Percentiles rank a stretch among this genome's conserved stretches.
Conservation (phyloP, 352 stramenopile genomes). For the Bremia lactucae region DNA sequence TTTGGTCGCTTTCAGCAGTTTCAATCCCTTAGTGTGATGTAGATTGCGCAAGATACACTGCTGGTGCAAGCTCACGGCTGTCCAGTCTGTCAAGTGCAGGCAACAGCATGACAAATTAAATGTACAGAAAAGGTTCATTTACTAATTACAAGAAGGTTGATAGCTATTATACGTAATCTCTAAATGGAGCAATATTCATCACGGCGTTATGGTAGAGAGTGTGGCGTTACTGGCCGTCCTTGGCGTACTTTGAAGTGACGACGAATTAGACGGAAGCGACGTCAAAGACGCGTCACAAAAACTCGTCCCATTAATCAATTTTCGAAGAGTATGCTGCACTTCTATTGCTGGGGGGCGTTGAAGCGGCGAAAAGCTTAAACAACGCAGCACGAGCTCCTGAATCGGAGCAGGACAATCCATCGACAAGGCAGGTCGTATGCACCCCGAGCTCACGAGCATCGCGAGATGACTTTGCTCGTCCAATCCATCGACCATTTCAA, state of each 20-base stretch:
- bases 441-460: conserved; percentile 34
- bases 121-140: conserved; percentile 10
- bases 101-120: conserved; percentile 5
- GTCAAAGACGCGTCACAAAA: conserved; percentile 13
- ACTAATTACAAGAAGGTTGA: conserved; percentile 11
- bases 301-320: conserved; percentile 26
- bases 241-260: conserved; percentile 17
- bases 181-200: conserved; percentile 7
- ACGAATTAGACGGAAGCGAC: conserved; percentile 22
- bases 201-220: conserved; percentile 15
- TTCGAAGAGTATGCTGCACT: conserved; percentile 31
- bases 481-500: conserved; percentile 30
- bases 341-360: conserved; percentile 27
- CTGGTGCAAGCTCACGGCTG: too few relatives aligned
- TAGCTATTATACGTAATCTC: conserved; percentile 7
- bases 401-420: conserved; percentile 36
- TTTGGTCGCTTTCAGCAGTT: too few relatives aligned
- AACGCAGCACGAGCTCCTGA: conserved; percentile 32
- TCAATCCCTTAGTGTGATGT: too few relatives aligned
- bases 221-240: conserved; percentile 5
- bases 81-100: too few relatives aligned
- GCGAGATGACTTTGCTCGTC: conserved; percentile 33
- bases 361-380: conserved; percentile 32
- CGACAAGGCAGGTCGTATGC: conserved; percentile 31
- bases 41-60: too few relatives aligned